Base-by-base conservation (phyloP, 495 filamentous ascomycete genomes). In the Penicillium atrosanguineum region DNA sequence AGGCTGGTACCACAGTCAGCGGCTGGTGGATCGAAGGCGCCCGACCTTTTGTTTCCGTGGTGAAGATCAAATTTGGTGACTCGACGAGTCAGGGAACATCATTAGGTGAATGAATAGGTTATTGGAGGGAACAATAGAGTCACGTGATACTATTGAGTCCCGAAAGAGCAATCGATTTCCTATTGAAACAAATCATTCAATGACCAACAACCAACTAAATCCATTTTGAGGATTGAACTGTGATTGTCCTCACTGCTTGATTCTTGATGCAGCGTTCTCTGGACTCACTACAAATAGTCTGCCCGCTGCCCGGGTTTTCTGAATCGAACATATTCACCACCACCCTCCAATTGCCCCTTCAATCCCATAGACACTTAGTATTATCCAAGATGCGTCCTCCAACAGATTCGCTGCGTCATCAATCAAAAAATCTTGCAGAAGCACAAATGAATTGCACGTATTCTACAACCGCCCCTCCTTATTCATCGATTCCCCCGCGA, bases 321-420 rank as follows among this genome's bases (percentile, higher is more conserved):
- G 9, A 34, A 1, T 34, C 14, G 11, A 34, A 12, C 2, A 5
- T 14, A 34, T 34, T 4, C 31, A 34, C 31, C 11, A 2, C 31
- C 11, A 4, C 11, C 14, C 12, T 14, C 14, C 31, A 14, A 34
- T 34, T 34, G 31, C 31, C 12, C 11, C 31, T 14, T 34, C 31
- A 34, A 14, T 15, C 11, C 28, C 28, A 31, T 34, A 34, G 31
- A 34, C 8, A 12, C 11, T 9, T 31, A 9, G 28, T 14, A 34
- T 34, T 34, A 8, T 34, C 14, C 31, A 34, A 15, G 9, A 34
- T 34, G 31, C 31, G 8, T 14, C 31, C 61, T 18, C 60, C 62
- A 21, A 58, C 62, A 18, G 57, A 68, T 9, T 57, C 48, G 31
- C 23, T 68, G 28, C 56, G 58, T 23, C 60, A 71, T 23, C 59